Evolutionary conservation across 441 rosid species (phyloP), one percentile per base, ranked within the genome.

Genomic region (Populus hybrid): DNA sequence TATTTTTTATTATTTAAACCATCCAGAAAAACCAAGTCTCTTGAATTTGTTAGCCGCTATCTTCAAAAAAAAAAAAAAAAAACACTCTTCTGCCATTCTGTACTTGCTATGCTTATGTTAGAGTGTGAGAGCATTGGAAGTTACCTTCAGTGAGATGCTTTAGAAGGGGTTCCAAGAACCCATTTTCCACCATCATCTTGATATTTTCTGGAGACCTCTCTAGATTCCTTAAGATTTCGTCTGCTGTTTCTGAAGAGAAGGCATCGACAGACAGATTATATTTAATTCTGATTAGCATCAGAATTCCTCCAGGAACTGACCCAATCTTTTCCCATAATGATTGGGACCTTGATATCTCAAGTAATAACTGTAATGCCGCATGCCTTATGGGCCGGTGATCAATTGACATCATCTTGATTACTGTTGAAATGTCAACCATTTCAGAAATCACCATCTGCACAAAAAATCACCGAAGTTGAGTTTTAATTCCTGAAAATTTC

Each of bases 171-270:
- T 90, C 95, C 81, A 93, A 65, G 8, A 89, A 83, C 36, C 97
- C 99, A 82, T 86, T 89, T 85, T 95, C 99, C 10, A 97, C 99
- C 99, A 95, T 93, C 76, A 71, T 81, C 89, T 89, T 95, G 69
- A 95, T 86, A 81, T 95, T 93, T 57, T 67, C 69, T 9, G 90
- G 93, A 61, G 57, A 70, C 34, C 78, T 81, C 87, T 89, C 95
- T 18, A 95, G 86, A 83, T 91, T 89, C 89, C 10, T 84, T 67
- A 95, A 84, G 79, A 89, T 92, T 82, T 87, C 85, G 21, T 85
- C 87, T 73, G 95, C 91, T 78, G 79, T 90, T 76, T 86, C 89
- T n/a, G 91, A 86, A 42, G 92, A 89, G 30, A 85, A 84, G 74
- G 83, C 79, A 81, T 93, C 97, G 8, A 59, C 73, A 2, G 88